Conservation (phyloP, 129 eudicot genomes). For the Lonicera japonica region DNA sequence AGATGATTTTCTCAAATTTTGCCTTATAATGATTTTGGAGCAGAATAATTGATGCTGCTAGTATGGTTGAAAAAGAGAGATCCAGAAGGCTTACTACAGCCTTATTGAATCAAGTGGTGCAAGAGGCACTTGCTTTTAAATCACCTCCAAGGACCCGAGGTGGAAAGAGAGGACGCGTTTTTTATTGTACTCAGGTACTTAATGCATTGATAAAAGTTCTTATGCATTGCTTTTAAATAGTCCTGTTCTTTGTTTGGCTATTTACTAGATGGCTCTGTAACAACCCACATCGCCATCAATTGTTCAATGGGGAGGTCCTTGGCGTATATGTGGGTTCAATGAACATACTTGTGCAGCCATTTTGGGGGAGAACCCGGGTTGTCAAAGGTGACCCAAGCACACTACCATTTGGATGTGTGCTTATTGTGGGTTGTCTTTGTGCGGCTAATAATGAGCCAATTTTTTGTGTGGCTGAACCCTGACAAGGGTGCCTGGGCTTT, state of each 20-base stretch:
- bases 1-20: constrained; percentile 2
- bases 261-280: no score
- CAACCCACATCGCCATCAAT: no score
- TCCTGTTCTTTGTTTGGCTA: not conserved
- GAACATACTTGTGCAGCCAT: no score
- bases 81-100: constrained; percentile 91
- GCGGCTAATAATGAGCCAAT: no score
- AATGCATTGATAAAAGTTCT: not conserved
- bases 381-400: no score
- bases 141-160: constrained; percentile 97
- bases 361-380: no score
- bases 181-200: constrained; percentile 90
- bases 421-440: no score
- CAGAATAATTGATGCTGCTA: constrained; percentile 88
- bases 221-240: not conserved
- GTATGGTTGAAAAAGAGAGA: constrained; percentile 88
- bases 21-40: constrained; percentile 6
- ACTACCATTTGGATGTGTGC: no score
- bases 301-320: no score
- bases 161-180: constrained; percentile 91
- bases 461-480: no score
- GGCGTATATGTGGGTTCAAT: no score
- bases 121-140: constrained; percentile 92
- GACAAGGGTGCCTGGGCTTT: no score
- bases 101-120: constrained; percentile 76